phyloP scores from a whole-genome alignment of 352 stramenopile species.

The Stephanocyclus meneghinianus region DNA sequence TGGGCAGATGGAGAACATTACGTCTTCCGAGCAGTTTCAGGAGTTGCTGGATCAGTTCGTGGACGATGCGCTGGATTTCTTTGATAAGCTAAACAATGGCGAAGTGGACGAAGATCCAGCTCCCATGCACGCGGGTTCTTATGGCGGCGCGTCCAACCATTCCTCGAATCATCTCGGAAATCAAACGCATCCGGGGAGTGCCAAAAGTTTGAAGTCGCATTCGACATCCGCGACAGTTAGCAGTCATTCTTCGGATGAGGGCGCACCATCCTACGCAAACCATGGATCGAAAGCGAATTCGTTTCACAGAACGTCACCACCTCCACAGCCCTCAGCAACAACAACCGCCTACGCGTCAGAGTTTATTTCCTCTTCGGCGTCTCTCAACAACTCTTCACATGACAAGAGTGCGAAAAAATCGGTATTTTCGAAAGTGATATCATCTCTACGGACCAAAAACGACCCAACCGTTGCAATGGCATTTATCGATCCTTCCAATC shows the following conservation, averaged over 20 bases:
- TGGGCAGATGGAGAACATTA: conserved; percentile 27
- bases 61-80: conserved; percentile 37
- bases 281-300: background rate
- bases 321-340: background rate
- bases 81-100: conserved; percentile 16
- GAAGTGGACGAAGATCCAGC: background rate
- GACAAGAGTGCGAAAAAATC: conserved; percentile 14
- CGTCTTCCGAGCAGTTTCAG: conserved; percentile 23
- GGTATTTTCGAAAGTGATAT: conserved; percentile 33
- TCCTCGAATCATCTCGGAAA: background rate
- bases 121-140: background rate
- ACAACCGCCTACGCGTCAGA: background rate
- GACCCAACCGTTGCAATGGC: conserved; percentile 11
- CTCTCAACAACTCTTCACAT: background rate
- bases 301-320: background rate
- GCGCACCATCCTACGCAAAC: background rate
- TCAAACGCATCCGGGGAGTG: background rate
- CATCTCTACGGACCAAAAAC: conserved; percentile 14
- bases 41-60: conserved; percentile 43
- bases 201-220: conserved; percentile 10
- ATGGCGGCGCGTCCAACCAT: background rate
- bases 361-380: background rate
- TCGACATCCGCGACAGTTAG: conserved; percentile 4
- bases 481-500: conserved; percentile 26
- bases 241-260: conserved; percentile 3